Base-by-base conservation (phyloP, 2,329 filamentous ascomycete genomes). In the Aureobasidium sp. region DNA sequence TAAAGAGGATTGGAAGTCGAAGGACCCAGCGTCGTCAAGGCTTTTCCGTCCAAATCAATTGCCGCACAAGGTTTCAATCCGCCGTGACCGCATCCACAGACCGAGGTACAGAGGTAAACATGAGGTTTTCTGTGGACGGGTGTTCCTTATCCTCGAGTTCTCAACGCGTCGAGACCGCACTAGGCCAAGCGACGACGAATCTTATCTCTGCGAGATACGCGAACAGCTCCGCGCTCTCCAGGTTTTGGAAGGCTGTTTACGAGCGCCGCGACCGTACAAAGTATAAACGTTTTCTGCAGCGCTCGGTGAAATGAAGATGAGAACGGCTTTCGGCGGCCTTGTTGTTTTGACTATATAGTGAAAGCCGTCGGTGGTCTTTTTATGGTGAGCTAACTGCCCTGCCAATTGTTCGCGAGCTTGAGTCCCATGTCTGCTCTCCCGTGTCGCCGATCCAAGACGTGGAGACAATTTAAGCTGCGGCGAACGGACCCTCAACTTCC, bases 151-250 rank as follows among this genome's bases (percentile, higher is more conserved):
- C 22, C 17, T 22, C 15, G 17, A n/a, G 9, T 59, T 39, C 42
- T 34, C 25, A 42, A 45, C 42, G 55, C 42, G 29, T 59, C 55
- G 42, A 59, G 55, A 48, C 55, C 55, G 42, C 55, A 44, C 55
- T 48, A 48, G 55, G 25, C 27, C 27, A 7, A 27, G n/a, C 29
- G 36, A 47, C 39, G n/a, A 12, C 14, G 42, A 59, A 59, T 48
- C 55, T 59, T 59, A 59, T 48, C 44, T 59, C 12, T 34, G 31
- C 20, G n/a, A 20, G 6, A 20, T n/a, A n/a, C 29, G 34, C 55
- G 55, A 59, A 59, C 55, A n/a, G 55, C 55, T 59, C 55, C 55
- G 41, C 55, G 3, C 27, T 44, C 53, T 57, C 53, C 53, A 57
- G 39, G n/a, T 57, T 57, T 44, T 34, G 20, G 27, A 25, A 17